phyloP scores from a whole-genome alignment of 768 basidiomycete species.

The Termitomyces sp. region DNA sequence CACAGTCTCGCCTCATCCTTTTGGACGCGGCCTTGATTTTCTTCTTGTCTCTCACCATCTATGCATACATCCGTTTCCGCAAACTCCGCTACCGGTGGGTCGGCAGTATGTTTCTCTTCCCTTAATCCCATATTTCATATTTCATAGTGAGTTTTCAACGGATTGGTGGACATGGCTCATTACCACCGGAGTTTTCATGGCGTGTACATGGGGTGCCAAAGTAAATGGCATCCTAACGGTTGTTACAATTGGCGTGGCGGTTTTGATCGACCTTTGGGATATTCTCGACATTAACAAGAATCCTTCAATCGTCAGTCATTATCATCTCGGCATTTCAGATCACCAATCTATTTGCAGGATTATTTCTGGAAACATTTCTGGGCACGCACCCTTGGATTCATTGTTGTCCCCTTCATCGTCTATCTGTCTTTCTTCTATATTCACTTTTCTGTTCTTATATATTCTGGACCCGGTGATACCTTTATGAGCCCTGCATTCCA shows the following conservation, averaged over 20 bases:
- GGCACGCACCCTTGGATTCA: slow-evolving; percentile 82
- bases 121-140: neutral
- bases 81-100: slow-evolving; percentile 86
- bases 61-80: slow-evolving; percentile 90
- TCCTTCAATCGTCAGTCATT: slow-evolving; percentile 61
- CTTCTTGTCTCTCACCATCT: slow-evolving; percentile 93
- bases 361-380: slow-evolving; percentile 87
- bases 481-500: slow-evolving; percentile 99
- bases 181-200: slow-evolving; percentile 89
- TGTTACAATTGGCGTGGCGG: slow-evolving; percentile 82
- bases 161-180: slow-evolving; percentile 96
- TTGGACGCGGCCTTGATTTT: slow-evolving; percentile 93
- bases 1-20: slow-evolving; percentile 95
- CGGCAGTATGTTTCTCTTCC: neutral
- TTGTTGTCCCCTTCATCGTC: slow-evolving; percentile 82
- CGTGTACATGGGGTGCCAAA: slow-evolving; percentile 95
- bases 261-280: slow-evolving; percentile 92
- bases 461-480: slow-evolving; percentile 88
- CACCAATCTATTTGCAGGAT: slow-evolving; percentile 45
- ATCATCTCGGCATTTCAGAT: slow-evolving; percentile 1
- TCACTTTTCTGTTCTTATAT: slow-evolving; percentile 84
- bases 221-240: slow-evolving; percentile 97
- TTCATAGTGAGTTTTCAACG: slow-evolving; percentile 72
- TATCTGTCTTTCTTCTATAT: slow-evolving; percentile 96
- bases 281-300: slow-evolving; percentile 83